Conservation (phyloP, 23 red algal species). For the Pyropia yezoensis region DNA sequence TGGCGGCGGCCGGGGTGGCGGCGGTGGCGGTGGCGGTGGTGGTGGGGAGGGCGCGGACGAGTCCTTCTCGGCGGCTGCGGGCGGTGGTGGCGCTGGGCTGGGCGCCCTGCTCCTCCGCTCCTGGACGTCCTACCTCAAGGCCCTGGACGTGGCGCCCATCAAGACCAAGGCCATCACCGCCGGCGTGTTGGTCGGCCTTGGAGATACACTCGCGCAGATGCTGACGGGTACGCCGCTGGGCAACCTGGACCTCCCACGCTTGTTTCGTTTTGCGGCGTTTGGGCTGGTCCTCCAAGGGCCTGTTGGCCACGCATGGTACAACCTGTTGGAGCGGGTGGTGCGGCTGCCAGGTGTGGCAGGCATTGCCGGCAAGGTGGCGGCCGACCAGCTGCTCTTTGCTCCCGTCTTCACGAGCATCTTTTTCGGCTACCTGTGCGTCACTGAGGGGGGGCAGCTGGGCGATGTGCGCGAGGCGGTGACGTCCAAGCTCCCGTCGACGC, state of each 20-base stretch:
- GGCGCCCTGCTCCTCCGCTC: background rate
- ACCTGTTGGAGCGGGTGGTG: slow-evolving; percentile 62
- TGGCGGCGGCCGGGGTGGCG: no score
- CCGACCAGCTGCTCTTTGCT: slow-evolving; percentile 89
- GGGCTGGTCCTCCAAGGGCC: slow-evolving; percentile 48
- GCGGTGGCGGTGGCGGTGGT: no score
- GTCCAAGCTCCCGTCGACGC: slow-evolving; percentile 45
- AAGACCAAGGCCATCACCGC: slow-evolving; percentile 79
- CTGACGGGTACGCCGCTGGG: slow-evolving; percentile 9
- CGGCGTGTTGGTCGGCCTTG: slow-evolving; percentile 50
- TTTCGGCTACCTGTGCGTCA: slow-evolving; percentile 43
- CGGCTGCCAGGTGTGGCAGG: slow-evolving; percentile 28
- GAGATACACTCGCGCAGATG: slow-evolving; percentile 42
- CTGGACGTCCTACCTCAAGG: slow-evolving; percentile 22
- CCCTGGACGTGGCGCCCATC: slow-evolving; percentile 25
- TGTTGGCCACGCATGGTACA: slow-evolving; percentile 79
- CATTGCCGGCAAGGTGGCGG: slow-evolving; percentile 65
- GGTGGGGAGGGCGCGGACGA: no score
- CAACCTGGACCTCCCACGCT: slow-evolving; percentile 47
- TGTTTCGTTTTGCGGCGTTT: background rate
- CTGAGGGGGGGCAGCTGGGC: slow-evolving; percentile 16
- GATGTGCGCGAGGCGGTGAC: slow-evolving; percentile 29
- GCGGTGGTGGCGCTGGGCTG: no score
- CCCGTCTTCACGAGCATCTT: slow-evolving; percentile 81
- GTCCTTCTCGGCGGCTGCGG: no score